Conservation (phyloP, 257 asterid species). For the Nicotiana attenuata region DNA sequence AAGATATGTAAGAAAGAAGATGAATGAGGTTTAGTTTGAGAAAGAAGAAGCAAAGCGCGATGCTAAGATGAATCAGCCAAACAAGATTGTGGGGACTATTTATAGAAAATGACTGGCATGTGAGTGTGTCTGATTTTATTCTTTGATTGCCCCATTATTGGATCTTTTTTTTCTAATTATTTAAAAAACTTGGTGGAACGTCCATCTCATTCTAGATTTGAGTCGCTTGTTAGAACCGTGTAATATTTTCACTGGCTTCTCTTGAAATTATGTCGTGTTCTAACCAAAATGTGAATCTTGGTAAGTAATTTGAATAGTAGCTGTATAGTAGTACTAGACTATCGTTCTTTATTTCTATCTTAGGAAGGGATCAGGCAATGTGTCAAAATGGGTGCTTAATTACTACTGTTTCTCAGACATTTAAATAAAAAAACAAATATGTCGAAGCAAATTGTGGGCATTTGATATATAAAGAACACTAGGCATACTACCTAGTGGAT, state of each 20-base stretch:
- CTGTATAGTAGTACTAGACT: neutral
- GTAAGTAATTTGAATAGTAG: neutral
- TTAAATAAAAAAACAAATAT: no score
- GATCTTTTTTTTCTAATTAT: neutral
- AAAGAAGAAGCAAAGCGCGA: neutral
- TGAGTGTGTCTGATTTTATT: slow-evolving; percentile 28
- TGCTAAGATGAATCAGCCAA: neutral
- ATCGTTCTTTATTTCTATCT: no score
- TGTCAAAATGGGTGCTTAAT: neutral
- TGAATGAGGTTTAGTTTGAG: slow-evolving; percentile 21
- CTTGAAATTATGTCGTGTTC: neutral
- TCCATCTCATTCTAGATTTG: neutral
- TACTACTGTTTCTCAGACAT: no score
- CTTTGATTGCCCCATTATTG: neutral
- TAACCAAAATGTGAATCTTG: neutral
- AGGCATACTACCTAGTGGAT: no score
- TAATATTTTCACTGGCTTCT: no score
- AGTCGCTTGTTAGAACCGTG: neutral
- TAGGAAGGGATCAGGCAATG: no score
- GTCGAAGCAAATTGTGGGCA: no score
- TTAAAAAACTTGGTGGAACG: neutral
- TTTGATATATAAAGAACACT: no score
- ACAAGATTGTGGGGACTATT: slow-evolving; percentile 26
- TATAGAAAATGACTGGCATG: slow-evolving; percentile 24
- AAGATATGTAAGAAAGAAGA: neutral